These are phyloP conservation scores for Pseudopithomyces maydicus DNA, from an alignment of 2,329 filamentous ascomycete species.

Conservation along the genomic window DNA sequence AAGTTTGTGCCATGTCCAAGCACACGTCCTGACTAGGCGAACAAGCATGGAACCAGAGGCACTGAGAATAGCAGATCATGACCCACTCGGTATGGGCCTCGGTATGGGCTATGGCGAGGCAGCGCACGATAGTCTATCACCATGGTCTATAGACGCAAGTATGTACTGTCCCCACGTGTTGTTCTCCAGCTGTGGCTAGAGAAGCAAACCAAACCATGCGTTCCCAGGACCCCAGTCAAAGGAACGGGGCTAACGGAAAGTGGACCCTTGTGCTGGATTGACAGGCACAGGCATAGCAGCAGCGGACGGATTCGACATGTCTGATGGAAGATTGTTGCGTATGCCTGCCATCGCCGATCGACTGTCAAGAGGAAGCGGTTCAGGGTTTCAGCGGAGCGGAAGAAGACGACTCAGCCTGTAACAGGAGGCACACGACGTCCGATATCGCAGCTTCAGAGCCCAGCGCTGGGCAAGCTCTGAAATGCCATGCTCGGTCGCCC, in stretches of 20 bases:
- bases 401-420: background rate
- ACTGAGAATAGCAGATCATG: no score
- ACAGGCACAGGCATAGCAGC: no score
- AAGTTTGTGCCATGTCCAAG: background rate
- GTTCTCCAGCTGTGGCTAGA: constrained; percentile 1
- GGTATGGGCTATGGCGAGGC: background rate
- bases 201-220: constrained; percentile 9
- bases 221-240: constrained; percentile 6
- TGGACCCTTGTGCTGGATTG: constrained; percentile 1
- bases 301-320: background rate
- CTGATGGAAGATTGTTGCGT: background rate
- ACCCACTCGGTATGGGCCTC: no score
- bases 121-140: background rate
- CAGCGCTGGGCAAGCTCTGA: background rate
- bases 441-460: background rate
- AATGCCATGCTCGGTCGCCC: background rate
- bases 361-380: background rate
- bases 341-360: constrained; percentile 1
- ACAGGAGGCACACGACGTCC: background rate
- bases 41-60: no score
- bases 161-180: background rate
- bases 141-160: no score
- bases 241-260: background rate
- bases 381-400: constrained; percentile 1
- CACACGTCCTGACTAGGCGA: no score